Percentiles rank a stretch among this genome's conserved stretches.
Evolutionary conservation across 1,284 basidiomycete species (phyloP).

Genomic region (Ganoderma multipileum): DNA sequence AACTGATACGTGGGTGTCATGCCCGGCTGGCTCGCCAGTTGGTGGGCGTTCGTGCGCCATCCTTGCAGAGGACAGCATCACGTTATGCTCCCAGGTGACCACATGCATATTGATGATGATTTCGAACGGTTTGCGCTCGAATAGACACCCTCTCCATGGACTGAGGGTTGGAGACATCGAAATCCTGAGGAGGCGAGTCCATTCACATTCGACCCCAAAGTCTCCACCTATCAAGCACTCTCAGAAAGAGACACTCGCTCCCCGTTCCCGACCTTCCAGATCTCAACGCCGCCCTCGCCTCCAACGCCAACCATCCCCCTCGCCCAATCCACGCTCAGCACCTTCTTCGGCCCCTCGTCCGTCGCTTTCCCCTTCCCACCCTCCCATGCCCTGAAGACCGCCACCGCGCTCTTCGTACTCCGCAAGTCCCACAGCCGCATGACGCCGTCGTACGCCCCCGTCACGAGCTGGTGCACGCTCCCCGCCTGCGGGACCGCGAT

Average conservation of each 20-base stretch:
- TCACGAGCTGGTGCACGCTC: constrained; percentile 69
- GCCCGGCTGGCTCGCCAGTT: no score
- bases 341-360: constrained; percentile 59
- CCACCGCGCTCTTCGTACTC: constrained; percentile 66
- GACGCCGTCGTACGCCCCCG: constrained; percentile 84
- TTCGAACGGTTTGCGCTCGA: no score
- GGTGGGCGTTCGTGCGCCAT: no score
- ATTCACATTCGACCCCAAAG: neutral
- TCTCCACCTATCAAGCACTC: neutral
- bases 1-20: no score
- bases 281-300: constrained; percentile 84
- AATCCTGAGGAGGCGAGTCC: neutral
- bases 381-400: constrained; percentile 72
- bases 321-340: constrained; percentile 81
- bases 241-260: constrained; percentile 14
- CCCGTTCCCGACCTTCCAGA: constrained; percentile 70
- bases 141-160: no score
- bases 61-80: no score
- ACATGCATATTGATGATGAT: no score
- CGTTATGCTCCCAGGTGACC: no score
- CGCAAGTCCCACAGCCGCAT: constrained; percentile 90
- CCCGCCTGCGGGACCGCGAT: constrained; percentile 53
- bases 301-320: constrained; percentile 76
- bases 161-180: no score
- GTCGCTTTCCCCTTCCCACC: constrained; percentile 33